These are phyloP conservation scores for Solanum chiquidenum DNA, from an alignment of 257 asterid genomes.

Conservation along the genomic window DNA sequence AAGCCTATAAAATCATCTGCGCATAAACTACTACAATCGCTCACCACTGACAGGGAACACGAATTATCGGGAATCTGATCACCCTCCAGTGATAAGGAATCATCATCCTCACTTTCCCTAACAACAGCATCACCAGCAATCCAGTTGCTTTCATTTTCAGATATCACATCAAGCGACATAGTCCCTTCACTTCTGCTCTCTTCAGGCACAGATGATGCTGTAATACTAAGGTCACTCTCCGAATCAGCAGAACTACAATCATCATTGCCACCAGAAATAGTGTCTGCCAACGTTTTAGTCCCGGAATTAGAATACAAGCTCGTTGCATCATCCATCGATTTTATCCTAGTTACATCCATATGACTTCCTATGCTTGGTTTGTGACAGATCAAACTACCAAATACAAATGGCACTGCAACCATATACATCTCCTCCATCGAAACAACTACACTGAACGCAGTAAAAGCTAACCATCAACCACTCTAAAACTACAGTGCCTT, in stretches of 20 bases:
- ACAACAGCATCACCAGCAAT: slow-evolving; percentile 25
- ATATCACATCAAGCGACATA: slow-evolving; percentile 5
- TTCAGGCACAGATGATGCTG: slow-evolving; percentile 18
- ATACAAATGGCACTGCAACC: slow-evolving; percentile 43
- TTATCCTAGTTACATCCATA: slow-evolving; percentile 33
- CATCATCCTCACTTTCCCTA: slow-evolving; percentile 53
- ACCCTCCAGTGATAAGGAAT: slow-evolving; percentile 43
- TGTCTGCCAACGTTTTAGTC: slow-evolving; percentile 18
- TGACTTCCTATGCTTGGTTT: slow-evolving; percentile 15
- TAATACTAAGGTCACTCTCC: slow-evolving; percentile 13
- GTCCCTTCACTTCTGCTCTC: slow-evolving; percentile 11
- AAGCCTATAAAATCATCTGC: slow-evolving; percentile 61
- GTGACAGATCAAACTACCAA: slow-evolving; percentile 36
- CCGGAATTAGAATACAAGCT: slow-evolving; percentile 21
- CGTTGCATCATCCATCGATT: slow-evolving; percentile 30
- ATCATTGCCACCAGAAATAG: slow-evolving; percentile 19
- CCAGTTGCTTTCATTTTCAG: slow-evolving; percentile 26
- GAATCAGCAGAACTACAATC: slow-evolving; percentile 12
- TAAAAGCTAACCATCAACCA: slow-evolving; percentile 33
- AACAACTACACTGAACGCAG: slow-evolving; percentile 22
- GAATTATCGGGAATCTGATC: slow-evolving; percentile 40
- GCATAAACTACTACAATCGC: slow-evolving; percentile 79
- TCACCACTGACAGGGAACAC: slow-evolving; percentile 64
- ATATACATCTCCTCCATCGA: slow-evolving; percentile 43
- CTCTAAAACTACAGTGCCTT: slow-evolving; percentile 26